Base-by-base conservation (phyloP, 1,284 basidiomycete species). In the Malassezia dermatis region DNA sequence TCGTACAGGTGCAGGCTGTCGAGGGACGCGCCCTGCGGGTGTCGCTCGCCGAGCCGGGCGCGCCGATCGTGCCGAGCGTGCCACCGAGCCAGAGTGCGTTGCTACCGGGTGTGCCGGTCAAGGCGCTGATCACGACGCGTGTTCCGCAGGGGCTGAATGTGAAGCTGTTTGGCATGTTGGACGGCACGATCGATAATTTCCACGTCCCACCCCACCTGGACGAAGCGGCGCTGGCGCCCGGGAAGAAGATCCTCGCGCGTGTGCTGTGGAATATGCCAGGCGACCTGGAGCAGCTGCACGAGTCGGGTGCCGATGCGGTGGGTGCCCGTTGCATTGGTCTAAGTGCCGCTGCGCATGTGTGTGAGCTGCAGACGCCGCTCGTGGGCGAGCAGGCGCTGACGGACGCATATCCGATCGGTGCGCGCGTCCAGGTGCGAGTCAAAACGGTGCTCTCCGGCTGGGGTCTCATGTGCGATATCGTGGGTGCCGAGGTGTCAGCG, bases 121-220 rank as follows among this genome's bases (percentile, higher is more conserved):
- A 86, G 71, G 84, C 82, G 15, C 79, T 95, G 28, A 80, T 98
- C 56, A 95, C 89, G 3, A 82, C 84, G 8, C 80, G 86, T n/a
- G 79, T 84, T 34, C 79, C 85, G 15, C 80, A 79, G 19, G 94
- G 95, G 23, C 78, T 98, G 48, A 88, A 88, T 69, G 79, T 98
- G 45, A 90, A 93, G 76, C 80, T 96, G 19, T 81, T 91, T 28
- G 93, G 91, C 2, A 93, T 88, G 76, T 96, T 91, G 75, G 85
- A 89, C 47, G 93, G 89, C 27, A 93, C 89, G 0, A 81, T 90
- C 48, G 90, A 95, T 71, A 78, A 83, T 40, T 82, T 85, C 59
- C 91, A 98, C 76, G 77, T 96, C 19, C 79, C 79, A 3, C 64
- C 77, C 15, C 31, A 41, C 13, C 21, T 40, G 28, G 53, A 56